These are phyloP conservation scores for Candida pseudoglaebosa DNA, from an alignment of 805 yeast species.

Conservation along the genomic window DNA sequence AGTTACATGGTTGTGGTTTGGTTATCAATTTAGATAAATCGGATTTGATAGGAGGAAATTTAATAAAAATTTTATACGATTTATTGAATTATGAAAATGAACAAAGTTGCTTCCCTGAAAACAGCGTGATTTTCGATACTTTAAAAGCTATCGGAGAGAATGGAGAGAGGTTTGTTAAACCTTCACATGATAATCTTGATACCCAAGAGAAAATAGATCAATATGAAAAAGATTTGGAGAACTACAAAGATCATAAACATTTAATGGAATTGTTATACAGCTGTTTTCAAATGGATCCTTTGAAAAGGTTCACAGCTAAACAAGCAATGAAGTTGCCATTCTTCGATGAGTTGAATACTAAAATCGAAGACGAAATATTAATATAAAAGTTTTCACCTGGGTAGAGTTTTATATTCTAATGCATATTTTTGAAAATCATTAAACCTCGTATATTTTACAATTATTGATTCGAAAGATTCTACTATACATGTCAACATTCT, in stretches of 20 bases:
- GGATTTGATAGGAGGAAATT: conserved; percentile 24
- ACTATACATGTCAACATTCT: neutral
- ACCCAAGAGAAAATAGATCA: conserved; percentile 7
- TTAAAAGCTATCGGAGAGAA: conserved; percentile 44
- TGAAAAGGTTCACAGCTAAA: conserved; percentile 52
- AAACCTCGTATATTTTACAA: too few species aligned
- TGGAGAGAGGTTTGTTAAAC: conserved; percentile 31
- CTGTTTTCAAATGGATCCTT: conserved; percentile 57
- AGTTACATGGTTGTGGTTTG: conserved; percentile 82
- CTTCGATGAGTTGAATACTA: conserved; percentile 43
- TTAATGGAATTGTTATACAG: conserved; percentile 54
- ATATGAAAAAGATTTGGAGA: conserved; percentile 19
- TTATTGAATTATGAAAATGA: conserved; percentile 41
- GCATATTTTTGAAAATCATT: too few species aligned
- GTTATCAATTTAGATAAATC: conserved; percentile 41
- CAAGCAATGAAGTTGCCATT: conserved; percentile 57
- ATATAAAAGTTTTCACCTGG: neutral
- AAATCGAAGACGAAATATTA: conserved; percentile 20
- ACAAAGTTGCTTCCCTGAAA: conserved; percentile 61
- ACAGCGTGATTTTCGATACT: conserved; percentile 69
- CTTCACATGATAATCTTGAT: conserved; percentile 12
- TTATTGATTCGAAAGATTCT: too few species aligned
- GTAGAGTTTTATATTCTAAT: too few species aligned
- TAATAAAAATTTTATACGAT: conserved; percentile 25
- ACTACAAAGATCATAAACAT: conserved; percentile 38